These are phyloP conservation scores for Acanthochlamys bracteata DNA, from an alignment of 106 monocot genomes.

Conservation along the genomic window DNA sequence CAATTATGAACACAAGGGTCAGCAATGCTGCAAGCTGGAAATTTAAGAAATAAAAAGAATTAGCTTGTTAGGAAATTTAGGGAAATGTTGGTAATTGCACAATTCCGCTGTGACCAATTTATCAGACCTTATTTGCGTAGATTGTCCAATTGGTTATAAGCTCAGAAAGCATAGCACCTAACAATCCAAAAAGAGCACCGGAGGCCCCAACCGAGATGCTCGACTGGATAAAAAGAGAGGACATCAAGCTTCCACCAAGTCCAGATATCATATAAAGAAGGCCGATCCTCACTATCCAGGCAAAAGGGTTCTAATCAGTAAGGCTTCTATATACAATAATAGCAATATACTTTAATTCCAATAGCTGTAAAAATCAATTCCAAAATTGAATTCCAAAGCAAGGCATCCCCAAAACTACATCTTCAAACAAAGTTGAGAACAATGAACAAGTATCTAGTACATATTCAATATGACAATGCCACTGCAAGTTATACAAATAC, in stretches of 20 bases:
- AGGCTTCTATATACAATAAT: too few relatives aligned
- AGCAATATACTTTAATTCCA: too few relatives aligned
- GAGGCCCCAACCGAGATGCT: constrained; percentile 57
- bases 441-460: too few relatives aligned
- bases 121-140: constrained; percentile 41
- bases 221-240: constrained; percentile 31
- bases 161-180: constrained; percentile 48
- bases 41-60: neutral
- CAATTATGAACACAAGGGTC: constrained; percentile 34
- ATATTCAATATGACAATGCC: too few relatives aligned
- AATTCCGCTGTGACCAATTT: neutral
- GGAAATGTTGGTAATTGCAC: neutral
- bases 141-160: constrained; percentile 62
- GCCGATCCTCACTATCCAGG: constrained; percentile 38
- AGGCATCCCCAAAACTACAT: too few relatives aligned
- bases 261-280: constrained; percentile 44
- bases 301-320: too few relatives aligned
- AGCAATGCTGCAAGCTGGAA: constrained; percentile 30
- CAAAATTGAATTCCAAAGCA: too few relatives aligned
- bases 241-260: constrained; percentile 46
- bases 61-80: neutral
- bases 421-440: too few relatives aligned
- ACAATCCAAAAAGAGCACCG: constrained; percentile 50
- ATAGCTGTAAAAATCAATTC: too few relatives aligned
- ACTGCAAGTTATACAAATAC: too few relatives aligned